These are phyloP conservation scores for Gryganskiella cystojenkinii DNA, from an alignment of 192 early-diverging fungal species.

Conservation along the genomic window DNA sequence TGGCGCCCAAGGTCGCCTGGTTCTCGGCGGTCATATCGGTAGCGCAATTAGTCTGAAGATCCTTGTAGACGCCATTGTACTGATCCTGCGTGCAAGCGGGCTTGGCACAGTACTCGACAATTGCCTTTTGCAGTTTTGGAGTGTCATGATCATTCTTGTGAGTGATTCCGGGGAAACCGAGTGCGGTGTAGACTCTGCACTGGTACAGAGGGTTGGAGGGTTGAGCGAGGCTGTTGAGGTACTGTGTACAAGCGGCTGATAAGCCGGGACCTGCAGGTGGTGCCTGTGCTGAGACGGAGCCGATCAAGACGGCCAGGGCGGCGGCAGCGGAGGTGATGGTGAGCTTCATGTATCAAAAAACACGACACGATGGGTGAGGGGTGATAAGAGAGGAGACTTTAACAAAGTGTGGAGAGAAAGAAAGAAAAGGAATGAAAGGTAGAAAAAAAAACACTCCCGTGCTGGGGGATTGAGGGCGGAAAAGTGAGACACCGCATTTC, in stretches of 20 bases:
- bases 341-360: slow-evolving; percentile 30
- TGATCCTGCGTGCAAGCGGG: slow-evolving; percentile 30
- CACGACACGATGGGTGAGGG: not conserved
- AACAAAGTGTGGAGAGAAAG: not conserved
- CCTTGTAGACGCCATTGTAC: slow-evolving; percentile 37
- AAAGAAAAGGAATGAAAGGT: not conserved
- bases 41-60: slow-evolving; percentile 27
- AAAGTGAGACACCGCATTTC: too few relatives aligned
- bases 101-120: slow-evolving; percentile 14
- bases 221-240: slow-evolving; percentile 3
- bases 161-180: slow-evolving; percentile 29
- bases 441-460: too few relatives aligned
- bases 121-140: slow-evolving; percentile 28
- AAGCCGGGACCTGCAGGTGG: too few relatives aligned
- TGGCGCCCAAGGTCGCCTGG: slow-evolving; percentile 14
- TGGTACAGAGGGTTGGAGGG: slow-evolving; percentile 19
- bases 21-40: slow-evolving; percentile 23
- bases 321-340: slow-evolving; percentile 2
- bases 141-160: slow-evolving; percentile 22
- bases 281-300: slow-evolving; percentile 6
- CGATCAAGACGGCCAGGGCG: slow-evolving; percentile 6
- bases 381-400: not conserved
- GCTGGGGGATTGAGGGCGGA: too few relatives aligned
- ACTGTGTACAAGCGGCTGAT: slow-evolving; percentile 13
- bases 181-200: slow-evolving; percentile 36